A percentile compares a stretch with the other conserved stretches of the same genome.
Conservation (phyloP, 2,329 filamentous ascomycete genomes). For the Fusarium torulosum region DNA sequence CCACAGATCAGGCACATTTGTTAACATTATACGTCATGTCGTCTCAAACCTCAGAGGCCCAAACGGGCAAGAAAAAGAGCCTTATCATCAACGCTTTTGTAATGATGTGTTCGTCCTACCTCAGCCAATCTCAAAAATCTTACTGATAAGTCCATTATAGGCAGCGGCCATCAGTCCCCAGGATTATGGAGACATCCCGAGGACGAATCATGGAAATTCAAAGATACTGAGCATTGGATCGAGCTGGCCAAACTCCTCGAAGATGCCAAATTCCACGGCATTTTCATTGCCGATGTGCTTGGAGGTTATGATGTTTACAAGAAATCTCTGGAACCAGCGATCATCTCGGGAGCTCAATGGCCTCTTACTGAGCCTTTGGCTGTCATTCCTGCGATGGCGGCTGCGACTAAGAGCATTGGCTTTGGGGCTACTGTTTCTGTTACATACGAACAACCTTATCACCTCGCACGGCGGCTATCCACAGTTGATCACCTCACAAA, state of each 20-base stretch:
- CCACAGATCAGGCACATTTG: neutral
- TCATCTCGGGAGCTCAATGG: slow-evolving; percentile 75
- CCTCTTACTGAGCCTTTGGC: slow-evolving; percentile 77
- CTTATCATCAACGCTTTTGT: slow-evolving; percentile 60
- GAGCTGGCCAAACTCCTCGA: slow-evolving; percentile 71
- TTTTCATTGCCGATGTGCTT: slow-evolving; percentile 76
- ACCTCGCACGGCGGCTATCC: slow-evolving; percentile 73
- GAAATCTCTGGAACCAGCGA: slow-evolving; percentile 69
- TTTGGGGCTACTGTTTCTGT: slow-evolving; percentile 79
- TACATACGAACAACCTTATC: slow-evolving; percentile 78
- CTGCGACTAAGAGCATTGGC: slow-evolving; percentile 74
- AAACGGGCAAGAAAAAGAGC: slow-evolving; percentile 51
- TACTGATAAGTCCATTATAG: neutral
- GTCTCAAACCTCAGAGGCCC: slow-evolving; percentile 22
- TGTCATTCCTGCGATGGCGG: slow-evolving; percentile 76
- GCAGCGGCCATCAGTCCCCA: slow-evolving; percentile 62
- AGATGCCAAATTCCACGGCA: slow-evolving; percentile 72
- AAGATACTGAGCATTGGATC: slow-evolving; percentile 71
- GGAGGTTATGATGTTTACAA: slow-evolving; percentile 78
- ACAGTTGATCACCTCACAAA: slow-evolving; percentile 77
- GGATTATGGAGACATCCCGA: slow-evolving; percentile 71
- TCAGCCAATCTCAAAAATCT: neutral
- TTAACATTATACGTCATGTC: slow-evolving; percentile 26
- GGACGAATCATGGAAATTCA: slow-evolving; percentile 72
- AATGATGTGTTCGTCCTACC: slow-evolving; percentile 52